Evolutionary conservation across 129 eudicot species (phyloP).

Genomic region (Erigeron canadensis): DNA sequence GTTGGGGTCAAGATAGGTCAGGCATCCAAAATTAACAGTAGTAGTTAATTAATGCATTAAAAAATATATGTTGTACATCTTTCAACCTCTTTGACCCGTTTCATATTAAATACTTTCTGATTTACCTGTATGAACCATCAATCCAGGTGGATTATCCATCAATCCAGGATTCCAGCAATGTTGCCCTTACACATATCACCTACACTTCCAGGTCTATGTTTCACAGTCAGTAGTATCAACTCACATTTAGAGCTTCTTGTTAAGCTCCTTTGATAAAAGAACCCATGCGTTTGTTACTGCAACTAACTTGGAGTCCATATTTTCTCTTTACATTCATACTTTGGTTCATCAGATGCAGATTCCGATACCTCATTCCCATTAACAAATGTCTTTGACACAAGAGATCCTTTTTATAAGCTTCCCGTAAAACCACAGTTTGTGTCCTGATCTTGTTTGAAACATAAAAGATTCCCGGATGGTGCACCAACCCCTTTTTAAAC

Average conservation of each 20-base stretch:
- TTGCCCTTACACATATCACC: neutral
- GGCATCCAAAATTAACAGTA: too few relatives aligned
- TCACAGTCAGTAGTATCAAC: neutral
- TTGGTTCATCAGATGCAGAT: slow-evolving; percentile 78
- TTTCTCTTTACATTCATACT: slow-evolving; percentile 44
- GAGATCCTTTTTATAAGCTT: slow-evolving; percentile 64
- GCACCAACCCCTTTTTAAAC: slow-evolving; percentile 78
- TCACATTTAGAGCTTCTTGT: neutral
- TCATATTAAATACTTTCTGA: too few relatives aligned
- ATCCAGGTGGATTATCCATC: too few relatives aligned
- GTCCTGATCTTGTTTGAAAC: slow-evolving; percentile 88
- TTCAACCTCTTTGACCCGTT: too few relatives aligned
- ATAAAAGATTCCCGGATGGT: slow-evolving; percentile 86
- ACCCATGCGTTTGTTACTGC: slow-evolving; percentile 15
- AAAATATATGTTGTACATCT: too few relatives aligned
- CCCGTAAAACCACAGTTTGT: slow-evolving; percentile 85
- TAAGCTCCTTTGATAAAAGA: slow-evolving; percentile 18
- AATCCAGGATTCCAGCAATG: neutral
- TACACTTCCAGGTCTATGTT: neutral
- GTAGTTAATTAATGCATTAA: too few relatives aligned
- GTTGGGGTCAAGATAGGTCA: too few relatives aligned
- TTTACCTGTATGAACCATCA: too few relatives aligned
- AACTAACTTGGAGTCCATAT: slow-evolving; percentile 18
- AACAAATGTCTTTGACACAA: slow-evolving; percentile 63
- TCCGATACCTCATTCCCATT: slow-evolving; percentile 71